Conservation (phyloP, 805 yeast species). For the Nakazawaea sp. region DNA sequence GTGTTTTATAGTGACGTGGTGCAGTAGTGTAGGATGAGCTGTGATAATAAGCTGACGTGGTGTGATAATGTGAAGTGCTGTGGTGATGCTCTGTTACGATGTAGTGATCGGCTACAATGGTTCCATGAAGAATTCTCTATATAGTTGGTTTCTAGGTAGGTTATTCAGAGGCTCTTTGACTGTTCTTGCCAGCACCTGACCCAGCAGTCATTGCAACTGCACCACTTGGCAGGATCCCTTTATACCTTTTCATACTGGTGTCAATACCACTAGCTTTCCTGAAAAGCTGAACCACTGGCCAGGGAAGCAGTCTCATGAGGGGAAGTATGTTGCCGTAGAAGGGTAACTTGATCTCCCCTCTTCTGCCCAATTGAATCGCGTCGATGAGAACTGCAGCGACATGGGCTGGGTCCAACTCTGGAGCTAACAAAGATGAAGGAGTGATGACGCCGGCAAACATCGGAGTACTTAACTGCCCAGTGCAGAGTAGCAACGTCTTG, state of each 20-base stretch:
- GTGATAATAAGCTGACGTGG: too few relatives aligned
- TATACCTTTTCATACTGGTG: slow-evolving; percentile 27
- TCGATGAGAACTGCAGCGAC: slow-evolving; percentile 55
- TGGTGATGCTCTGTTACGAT: too few relatives aligned
- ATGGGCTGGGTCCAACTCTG: slow-evolving; percentile 62
- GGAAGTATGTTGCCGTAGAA: slow-evolving; percentile 74
- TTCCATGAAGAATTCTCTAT: too few relatives aligned
- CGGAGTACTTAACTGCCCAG: slow-evolving; percentile 76
- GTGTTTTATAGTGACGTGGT: too few relatives aligned
- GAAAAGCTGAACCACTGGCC: slow-evolving; percentile 53
- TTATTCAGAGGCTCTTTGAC: too few relatives aligned
- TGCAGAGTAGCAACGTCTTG: slow-evolving; percentile 70
- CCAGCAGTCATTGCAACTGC: too few relatives aligned
- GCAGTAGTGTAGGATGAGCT: too few relatives aligned
- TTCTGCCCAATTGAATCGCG: slow-evolving; percentile 51
- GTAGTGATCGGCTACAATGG: too few relatives aligned
- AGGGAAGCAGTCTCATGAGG: slow-evolving; percentile 60
- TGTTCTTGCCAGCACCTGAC: too few relatives aligned
- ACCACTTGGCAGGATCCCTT: neutral
- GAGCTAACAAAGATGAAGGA: slow-evolving; percentile 74
- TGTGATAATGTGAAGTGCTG: too few relatives aligned
- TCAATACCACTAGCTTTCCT: slow-evolving; percentile 69
- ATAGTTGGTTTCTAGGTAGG: too few relatives aligned
- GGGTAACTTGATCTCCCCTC: slow-evolving; percentile 70
- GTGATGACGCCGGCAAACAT: slow-evolving; percentile 72